A percentile compares a stretch with the other conserved stretches of the same genome.
phyloP scores from a whole-genome alignment of 306 rosid genomes.

The Ochetophila trinervis region DNA sequence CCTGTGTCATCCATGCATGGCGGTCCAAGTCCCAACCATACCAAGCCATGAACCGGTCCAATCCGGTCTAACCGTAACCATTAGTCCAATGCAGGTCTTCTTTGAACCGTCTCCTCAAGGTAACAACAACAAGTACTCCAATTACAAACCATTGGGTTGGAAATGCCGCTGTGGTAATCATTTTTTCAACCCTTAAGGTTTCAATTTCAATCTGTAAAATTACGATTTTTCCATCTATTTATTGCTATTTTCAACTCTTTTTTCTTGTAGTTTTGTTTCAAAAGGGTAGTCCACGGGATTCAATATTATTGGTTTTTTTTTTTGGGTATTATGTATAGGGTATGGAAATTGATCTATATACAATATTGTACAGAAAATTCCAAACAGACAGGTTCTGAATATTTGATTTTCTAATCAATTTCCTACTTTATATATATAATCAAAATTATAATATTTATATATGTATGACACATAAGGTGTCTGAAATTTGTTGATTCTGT shows the following conservation, averaged over 20 bases:
- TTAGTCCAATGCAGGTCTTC: slow-evolving; percentile 22
- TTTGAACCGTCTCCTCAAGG: slow-evolving; percentile 41
- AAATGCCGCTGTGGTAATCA: slow-evolving; percentile 80
- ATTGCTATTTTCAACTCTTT: too few relatives aligned
- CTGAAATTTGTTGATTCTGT: not conserved
- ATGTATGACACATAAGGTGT: not conserved
- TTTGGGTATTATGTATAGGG: not conserved
- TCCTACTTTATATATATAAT: too few relatives aligned
- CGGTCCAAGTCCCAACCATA: slow-evolving; percentile 76
- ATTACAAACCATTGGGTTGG: slow-evolving; percentile 98
- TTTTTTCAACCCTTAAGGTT: slow-evolving; percentile 67
- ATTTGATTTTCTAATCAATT: too few relatives aligned
- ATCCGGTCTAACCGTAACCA: slow-evolving; percentile 29
- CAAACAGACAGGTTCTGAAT: not conserved
- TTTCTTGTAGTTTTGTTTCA: too few relatives aligned
- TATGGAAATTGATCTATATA: not conserved
- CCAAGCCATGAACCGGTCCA: slow-evolving; percentile 37
- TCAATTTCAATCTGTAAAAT: too few relatives aligned
- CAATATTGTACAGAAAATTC: slow-evolving; percentile 2
- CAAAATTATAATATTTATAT: too few relatives aligned
- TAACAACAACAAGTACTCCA: slow-evolving; percentile 67
- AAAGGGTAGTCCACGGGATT: too few relatives aligned
- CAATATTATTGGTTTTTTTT: too few relatives aligned
- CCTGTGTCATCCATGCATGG: slow-evolving; percentile 93
- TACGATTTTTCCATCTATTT: too few relatives aligned